Conservation (phyloP, 495 filamentous ascomycete genomes). For the Penicillium alfredii region DNA sequence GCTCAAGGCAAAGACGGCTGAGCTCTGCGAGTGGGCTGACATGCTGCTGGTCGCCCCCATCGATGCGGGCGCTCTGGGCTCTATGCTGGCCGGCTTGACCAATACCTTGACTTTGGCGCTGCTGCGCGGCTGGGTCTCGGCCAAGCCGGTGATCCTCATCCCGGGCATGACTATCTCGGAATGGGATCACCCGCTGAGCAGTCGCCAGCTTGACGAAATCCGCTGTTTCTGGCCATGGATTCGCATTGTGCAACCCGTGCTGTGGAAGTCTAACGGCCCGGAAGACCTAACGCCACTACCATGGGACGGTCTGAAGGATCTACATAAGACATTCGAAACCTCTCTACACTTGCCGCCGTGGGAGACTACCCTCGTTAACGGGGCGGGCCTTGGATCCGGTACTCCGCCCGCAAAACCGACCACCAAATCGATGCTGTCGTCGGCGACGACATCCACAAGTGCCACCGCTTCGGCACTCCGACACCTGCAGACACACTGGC, state of each 20-base stretch:
- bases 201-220: constrained; percentile 75
- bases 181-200: constrained; percentile 84
- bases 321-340: constrained; percentile 61
- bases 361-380: constrained; percentile 5
- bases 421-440: constrained; percentile 24
- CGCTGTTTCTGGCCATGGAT: constrained; percentile 79
- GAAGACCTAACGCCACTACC: constrained; percentile 44
- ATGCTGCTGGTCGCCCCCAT: constrained; percentile 77
- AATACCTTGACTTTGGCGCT: constrained; percentile 69
- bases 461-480: constrained; percentile 51
- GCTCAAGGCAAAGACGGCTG: constrained; percentile 53
- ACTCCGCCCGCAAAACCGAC: constrained; percentile 1
- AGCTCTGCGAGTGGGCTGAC: constrained; percentile 82
- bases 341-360: constrained; percentile 23
- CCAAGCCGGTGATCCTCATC: constrained; percentile 74
- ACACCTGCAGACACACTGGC: constrained; percentile 29
- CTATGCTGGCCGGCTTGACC: constrained; percentile 75
- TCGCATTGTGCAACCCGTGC: constrained; percentile 59
- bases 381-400: background rate
- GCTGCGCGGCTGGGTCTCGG: constrained; percentile 74
- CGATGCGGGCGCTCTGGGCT: constrained; percentile 70
- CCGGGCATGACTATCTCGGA: constrained; percentile 75
- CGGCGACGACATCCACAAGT: constrained; percentile 54
- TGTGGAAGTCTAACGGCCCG: constrained; percentile 62
- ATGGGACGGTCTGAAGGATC: constrained; percentile 62